Conservation (phyloP, 2,329 filamentous ascomycete species). For the Ceratocystiopsis brevicomis region DNA sequence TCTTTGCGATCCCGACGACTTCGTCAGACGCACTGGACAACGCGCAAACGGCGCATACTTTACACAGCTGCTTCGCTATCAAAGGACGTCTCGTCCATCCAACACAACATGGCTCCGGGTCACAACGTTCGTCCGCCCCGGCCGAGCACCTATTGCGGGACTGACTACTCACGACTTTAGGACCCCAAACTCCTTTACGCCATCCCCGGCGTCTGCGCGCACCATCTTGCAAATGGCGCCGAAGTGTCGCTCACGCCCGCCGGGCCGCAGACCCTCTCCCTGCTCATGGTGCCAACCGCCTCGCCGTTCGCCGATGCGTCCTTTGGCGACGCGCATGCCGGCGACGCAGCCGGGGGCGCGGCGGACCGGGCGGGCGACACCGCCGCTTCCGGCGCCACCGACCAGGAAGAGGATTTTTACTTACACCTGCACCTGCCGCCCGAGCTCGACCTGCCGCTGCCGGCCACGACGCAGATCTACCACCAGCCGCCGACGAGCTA, state of each 20-base stretch:
- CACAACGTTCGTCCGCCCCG: slow-evolving; percentile 20
- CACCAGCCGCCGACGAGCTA: slow-evolving; percentile 87
- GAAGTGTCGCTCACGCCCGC: slow-evolving; percentile 68
- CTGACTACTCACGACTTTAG: slow-evolving; percentile 13
- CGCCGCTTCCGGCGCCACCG: background rate
- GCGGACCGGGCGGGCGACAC: too few relatives aligned
- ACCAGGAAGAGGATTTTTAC: slow-evolving; percentile 77
- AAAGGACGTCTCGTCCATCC: background rate
- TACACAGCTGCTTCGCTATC: background rate
- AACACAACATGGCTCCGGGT: slow-evolving; percentile 21
- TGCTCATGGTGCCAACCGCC: slow-evolving; percentile 88
- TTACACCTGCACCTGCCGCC: slow-evolving; percentile 87
- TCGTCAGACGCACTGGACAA: too few relatives aligned
- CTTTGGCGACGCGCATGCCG: slow-evolving; percentile 23
- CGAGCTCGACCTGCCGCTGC: slow-evolving; percentile 81
- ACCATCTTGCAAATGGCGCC: slow-evolving; percentile 74
- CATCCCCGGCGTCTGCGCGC: slow-evolving; percentile 74
- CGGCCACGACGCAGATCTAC: slow-evolving; percentile 92
- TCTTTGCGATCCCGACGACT: too few relatives aligned
- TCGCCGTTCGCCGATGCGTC: slow-evolving; percentile 43
- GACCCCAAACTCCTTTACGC: slow-evolving; percentile 50
- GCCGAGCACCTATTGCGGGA: background rate
- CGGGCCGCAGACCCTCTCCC: slow-evolving; percentile 75
- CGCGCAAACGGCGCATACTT: too few relatives aligned
- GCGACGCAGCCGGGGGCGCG: background rate